Conservation (phyloP, 441 rosid genomes). For the Adansonia rubrostipa region DNA sequence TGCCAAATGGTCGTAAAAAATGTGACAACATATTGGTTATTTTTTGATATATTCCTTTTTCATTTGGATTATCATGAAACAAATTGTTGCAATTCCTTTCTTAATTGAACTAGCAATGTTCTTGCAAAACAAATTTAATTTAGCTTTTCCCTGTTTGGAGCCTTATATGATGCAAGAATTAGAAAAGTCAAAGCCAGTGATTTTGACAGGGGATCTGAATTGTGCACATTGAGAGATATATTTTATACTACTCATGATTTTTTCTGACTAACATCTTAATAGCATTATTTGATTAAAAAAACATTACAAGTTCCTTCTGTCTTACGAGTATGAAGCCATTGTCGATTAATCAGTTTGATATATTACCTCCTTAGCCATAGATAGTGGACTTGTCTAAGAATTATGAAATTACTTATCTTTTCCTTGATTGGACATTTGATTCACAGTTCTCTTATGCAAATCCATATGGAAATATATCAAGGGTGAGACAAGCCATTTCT, state of each 20-base stretch:
- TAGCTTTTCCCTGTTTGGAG: conserved; percentile 13
- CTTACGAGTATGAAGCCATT: not conserved
- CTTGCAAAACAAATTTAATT: not conserved
- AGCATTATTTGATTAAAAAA: not conserved
- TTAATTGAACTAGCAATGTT: not conserved
- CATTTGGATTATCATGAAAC: not conserved
- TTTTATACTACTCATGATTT: too few species aligned
- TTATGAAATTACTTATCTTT: not conserved
- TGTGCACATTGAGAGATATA: conserved; percentile 92
- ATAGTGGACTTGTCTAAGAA: conserved; percentile 15
- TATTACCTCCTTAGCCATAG: not conserved
- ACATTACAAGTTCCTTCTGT: not conserved
- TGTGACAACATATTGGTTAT: not conserved
- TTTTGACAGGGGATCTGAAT: conserved; percentile 90
- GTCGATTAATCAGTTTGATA: not conserved
- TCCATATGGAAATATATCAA: not conserved
- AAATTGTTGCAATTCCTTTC: not conserved
- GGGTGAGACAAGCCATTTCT: not conserved
- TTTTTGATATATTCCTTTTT: not conserved
- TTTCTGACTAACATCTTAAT: too few species aligned
- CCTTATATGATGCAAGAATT: conserved; percentile 60
- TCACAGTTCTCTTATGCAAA: not conserved
- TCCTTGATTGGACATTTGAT: not conserved
- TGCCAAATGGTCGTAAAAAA: not conserved
- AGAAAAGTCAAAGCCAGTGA: conserved; percentile 90